Percentiles rank a stretch among this genome's conserved stretches.
Conservation (phyloP, 2,329 filamentous ascomycete species). For the Ophiostoma angusticollis region DNA sequence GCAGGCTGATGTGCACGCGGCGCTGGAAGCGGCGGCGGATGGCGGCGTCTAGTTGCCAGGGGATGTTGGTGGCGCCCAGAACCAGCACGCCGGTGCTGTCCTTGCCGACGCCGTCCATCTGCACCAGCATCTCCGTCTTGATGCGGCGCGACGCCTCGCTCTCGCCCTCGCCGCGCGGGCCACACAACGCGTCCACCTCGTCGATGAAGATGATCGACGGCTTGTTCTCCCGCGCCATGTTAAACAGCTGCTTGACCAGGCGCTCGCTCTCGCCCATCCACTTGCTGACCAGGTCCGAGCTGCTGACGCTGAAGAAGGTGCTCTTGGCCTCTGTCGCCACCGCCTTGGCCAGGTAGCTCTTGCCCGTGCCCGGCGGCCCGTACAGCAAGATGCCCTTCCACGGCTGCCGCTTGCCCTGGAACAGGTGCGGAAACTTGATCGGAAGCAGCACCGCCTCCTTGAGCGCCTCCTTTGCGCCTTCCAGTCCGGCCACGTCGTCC, state of each 20-base stretch:
- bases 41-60: constrained; percentile 93
- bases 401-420: constrained; percentile 88
- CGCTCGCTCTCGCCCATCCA: constrained; percentile 99
- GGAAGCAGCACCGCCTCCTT: constrained; percentile 97
- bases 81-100: constrained; percentile 91
- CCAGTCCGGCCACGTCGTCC: constrained; percentile 95
- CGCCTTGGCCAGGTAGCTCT: constrained; percentile 93
- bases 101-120: constrained; percentile 98
- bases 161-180: constrained; percentile 84
- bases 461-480: constrained; percentile 86
- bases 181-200: constrained; percentile 73
- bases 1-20: constrained; percentile 87
- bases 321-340: constrained; percentile 97
- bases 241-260: constrained; percentile 94
- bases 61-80: constrained; percentile 93
- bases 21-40: constrained; percentile 94
- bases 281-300: constrained; percentile 93
- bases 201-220: constrained; percentile 61
- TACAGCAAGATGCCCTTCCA: constrained; percentile 98
- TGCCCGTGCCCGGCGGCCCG: constrained; percentile 91
- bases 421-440: constrained; percentile 95
- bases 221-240: constrained; percentile 95
- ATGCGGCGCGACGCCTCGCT: constrained; percentile 94
- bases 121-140: constrained; percentile 95
- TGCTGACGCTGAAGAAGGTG: constrained; percentile 97